Evolutionary conservation across 1,284 basidiomycete genomes (phyloP), one percentile per base, ranked within the genome.

Genomic region (Melampsora americana): DNA sequence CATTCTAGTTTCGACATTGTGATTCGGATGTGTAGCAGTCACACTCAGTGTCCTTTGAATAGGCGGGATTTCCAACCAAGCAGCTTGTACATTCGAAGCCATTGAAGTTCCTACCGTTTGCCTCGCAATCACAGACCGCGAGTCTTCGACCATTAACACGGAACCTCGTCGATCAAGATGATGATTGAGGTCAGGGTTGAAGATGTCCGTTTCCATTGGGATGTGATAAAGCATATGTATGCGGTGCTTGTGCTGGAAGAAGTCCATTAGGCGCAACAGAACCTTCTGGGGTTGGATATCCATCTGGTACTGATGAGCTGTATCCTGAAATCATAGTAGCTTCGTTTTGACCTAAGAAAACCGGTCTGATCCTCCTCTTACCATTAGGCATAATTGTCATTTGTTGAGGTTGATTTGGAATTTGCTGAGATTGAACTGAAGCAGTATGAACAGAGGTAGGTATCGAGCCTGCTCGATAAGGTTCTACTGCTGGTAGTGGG

Each of bases 331-430:
- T 44, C 66, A 71, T 28, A 56, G 48, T 32, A 71, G 78, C 30
- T 70, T 69, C 35, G 77, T 69, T 56, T 67, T 69, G 68, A 59
- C 83, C 84, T 56, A 86, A 80, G 78, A 85, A 85, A 0, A 85
- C 86, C 0, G 90, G 87, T 74, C 86, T 86, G 20, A 87, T 86
- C 66, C 90, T 87, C 81, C 90, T 90, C 83, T 91, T 91, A 71
- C 84, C 88, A 48, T 84, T 81, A 48, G 79, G 78, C 76, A 80
- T 81, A 39, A 82, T 81, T 23, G 84, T 84, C 77, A 84, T 83
- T 50, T 82, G 78, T 74, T 84, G 84, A 26, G 69, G 66, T 48
- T 65, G 78, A 26, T 71, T 73, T 53, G 60, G 64, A 69, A 66
- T 72, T 60, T 46, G 61, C 46, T 30, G 61, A 71, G 11, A 77